A percentile compares a stretch with the other conserved stretches of the same genome.
phyloP scores from a whole-genome alignment of 2,329 filamentous ascomycete genomes.

The Aureobasidium uvarum region DNA sequence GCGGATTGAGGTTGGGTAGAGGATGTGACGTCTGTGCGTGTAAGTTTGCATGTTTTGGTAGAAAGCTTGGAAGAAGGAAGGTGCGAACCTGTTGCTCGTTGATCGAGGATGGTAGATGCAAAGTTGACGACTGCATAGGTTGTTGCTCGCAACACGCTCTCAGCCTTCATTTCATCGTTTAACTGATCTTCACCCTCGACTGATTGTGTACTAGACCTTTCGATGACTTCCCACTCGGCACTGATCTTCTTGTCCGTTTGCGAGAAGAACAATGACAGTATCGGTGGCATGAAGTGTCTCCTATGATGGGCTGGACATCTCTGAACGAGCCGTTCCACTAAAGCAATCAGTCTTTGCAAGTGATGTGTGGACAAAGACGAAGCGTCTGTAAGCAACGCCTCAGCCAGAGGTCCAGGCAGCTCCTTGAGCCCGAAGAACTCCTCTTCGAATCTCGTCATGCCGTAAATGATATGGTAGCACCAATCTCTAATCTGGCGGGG shows the following conservation, averaged over 20 bases:
- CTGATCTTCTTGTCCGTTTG: constrained; percentile 87
- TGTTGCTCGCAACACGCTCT: constrained; percentile 89
- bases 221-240: constrained; percentile 78
- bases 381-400: constrained; percentile 80
- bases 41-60: background rate
- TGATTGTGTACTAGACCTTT: constrained; percentile 55
- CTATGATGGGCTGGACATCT: constrained; percentile 81
- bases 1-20: constrained; percentile 34
- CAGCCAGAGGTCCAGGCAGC: constrained; percentile 76
- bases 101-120: constrained; percentile 81
- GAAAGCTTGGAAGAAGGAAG: background rate
- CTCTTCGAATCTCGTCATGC: constrained; percentile 81
- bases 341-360: constrained; percentile 85
- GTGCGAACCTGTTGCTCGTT: constrained; percentile 30
- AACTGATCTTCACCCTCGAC: constrained; percentile 71
- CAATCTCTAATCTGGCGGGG: constrained; percentile 88
- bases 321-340: constrained; percentile 85
- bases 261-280: constrained; percentile 76
- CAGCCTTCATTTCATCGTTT: constrained; percentile 95
- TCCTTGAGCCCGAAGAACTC: constrained; percentile 90
- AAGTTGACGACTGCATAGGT: constrained; percentile 91
- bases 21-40: constrained; percentile 27
- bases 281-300: constrained; percentile 76
- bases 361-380: constrained; percentile 86
- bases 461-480: constrained; percentile 91